Conservation (phyloP, 2,329 filamentous ascomycete species). For the Aspergillus pseudoglaucus region DNA sequence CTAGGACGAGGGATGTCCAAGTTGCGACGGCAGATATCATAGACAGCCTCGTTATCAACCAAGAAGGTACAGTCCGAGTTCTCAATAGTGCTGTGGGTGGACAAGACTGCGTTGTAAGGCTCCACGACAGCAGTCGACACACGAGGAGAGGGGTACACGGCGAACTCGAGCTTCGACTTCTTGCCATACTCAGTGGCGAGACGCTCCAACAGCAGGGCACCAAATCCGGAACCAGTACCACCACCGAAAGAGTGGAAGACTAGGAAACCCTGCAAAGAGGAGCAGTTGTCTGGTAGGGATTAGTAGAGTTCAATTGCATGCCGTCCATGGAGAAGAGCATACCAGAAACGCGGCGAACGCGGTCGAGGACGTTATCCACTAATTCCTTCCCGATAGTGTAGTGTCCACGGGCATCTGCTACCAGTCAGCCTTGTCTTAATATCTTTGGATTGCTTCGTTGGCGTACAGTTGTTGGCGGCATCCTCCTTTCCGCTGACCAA, state of each 20-base stretch:
- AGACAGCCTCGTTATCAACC: conserved; percentile 63
- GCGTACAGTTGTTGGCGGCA: conserved; percentile 60
- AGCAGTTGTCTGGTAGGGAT: conserved; percentile 52
- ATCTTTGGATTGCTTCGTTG: neutral
- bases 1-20: conserved; percentile 58
- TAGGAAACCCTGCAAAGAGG: conserved; percentile 60
- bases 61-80: conserved; percentile 63
- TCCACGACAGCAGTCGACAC: conserved; percentile 62
- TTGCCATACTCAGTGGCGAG: conserved; percentile 60
- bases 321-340: conserved; percentile 12
- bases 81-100: conserved; percentile 57
- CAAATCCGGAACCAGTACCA: conserved; percentile 62
- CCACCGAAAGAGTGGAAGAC: conserved; percentile 65
- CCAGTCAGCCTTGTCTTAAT: conserved; percentile 9
- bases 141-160: conserved; percentile 59
- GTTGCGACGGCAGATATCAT: conserved; percentile 61
- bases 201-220: conserved; percentile 58
- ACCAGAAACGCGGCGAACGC: conserved; percentile 59
- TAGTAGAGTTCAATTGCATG: conserved; percentile 11
- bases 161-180: conserved; percentile 63
- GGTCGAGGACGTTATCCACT: conserved; percentile 57
- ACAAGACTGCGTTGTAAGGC: conserved; percentile 57
- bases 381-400: conserved; percentile 65
- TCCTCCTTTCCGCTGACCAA: conserved; percentile 64
- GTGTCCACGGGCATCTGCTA: conserved; percentile 58